These are phyloP conservation scores for Lolium perenne DNA, from an alignment of 176 grass and related monocot species.

Conservation along the genomic window DNA sequence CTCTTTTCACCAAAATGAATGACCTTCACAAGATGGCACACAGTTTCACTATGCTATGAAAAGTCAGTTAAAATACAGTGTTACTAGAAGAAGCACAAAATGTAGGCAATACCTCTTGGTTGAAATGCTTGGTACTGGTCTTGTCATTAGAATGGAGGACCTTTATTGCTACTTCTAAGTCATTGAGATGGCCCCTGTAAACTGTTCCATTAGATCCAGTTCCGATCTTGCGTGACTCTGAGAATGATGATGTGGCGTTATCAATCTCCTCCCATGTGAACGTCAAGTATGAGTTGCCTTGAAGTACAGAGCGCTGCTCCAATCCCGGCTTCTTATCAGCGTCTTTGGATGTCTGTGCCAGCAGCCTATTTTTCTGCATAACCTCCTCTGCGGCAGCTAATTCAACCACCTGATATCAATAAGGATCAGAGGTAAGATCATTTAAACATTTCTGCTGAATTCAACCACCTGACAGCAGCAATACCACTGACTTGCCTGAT, in stretches of 20 bases:
- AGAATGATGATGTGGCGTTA: conserved; percentile 76
- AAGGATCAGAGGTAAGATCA: conserved; percentile 33
- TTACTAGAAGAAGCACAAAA: conserved; percentile 10
- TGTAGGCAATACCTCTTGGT: conserved; percentile 65
- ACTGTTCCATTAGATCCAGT: conserved; percentile 75
- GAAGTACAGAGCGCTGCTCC: conserved; percentile 48
- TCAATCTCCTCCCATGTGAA: conserved; percentile 90
- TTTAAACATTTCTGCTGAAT: not conserved
- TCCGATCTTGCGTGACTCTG: conserved; percentile 60
- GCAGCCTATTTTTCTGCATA: too few species aligned
- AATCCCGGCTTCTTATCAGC: conserved; percentile 41
- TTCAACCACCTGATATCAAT: conserved; percentile 45
- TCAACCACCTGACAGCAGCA: not conserved
- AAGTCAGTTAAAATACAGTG: not conserved
- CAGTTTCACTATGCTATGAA: not conserved
- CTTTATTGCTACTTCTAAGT: conserved; percentile 75
- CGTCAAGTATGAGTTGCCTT: conserved; percentile 38
- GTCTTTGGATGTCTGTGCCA: conserved; percentile 37
- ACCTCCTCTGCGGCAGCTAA: too few species aligned
- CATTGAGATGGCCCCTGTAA: conserved; percentile 77
- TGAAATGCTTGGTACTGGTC: conserved; percentile 62
- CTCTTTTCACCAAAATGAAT: not conserved
- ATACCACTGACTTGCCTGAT: conserved; percentile 42
- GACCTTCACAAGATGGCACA: not conserved
- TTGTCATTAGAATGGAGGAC: conserved; percentile 62